Evolutionary conservation across 139 green algal genomes (phyloP).

Genomic region (Limnomonas spitsbergensis): DNA sequence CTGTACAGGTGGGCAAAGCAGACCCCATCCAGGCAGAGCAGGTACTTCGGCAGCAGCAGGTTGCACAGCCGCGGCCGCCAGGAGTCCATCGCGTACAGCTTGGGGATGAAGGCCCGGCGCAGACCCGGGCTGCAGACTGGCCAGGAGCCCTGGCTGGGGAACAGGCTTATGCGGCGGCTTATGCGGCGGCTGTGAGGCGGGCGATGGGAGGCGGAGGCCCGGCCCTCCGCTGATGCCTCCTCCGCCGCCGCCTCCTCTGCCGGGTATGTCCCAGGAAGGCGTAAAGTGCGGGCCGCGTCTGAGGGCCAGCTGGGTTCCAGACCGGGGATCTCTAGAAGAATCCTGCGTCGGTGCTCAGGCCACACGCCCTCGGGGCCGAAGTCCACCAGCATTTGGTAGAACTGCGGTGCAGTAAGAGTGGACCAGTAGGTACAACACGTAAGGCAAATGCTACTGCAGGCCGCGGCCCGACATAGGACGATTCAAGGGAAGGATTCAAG

Average conservation of each 20-base stretch:
- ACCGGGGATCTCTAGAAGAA: too few species aligned
- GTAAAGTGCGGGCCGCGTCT: too few species aligned
- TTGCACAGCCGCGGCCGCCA: slow-evolving; percentile 15
- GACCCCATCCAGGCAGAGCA: slow-evolving; percentile 6
- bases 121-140: not conserved
- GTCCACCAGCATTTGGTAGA: too few species aligned
- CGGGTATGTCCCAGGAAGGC: too few species aligned
- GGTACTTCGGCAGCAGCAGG: slow-evolving; percentile 25
- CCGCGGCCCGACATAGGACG: too few species aligned
- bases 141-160: not conserved
- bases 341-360: too few species aligned
- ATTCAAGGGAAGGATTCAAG: too few species aligned
- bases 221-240: not conserved
- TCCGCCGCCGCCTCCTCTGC: not conserved
- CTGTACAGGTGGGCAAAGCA: slow-evolving; percentile 21
- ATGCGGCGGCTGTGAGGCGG: not conserved
- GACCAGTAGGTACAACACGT: too few species aligned
- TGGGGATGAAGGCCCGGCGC: not conserved
- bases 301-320: too few species aligned
- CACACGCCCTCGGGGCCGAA: too few species aligned
- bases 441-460: too few species aligned
- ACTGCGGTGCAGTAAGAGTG: too few species aligned
- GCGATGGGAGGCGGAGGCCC: not conserved
- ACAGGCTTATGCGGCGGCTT: not conserved
- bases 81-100: not conserved